phyloP scores from a whole-genome alignment of 1,139 yeast genomes.

The Geotrichum histeridarum region DNA sequence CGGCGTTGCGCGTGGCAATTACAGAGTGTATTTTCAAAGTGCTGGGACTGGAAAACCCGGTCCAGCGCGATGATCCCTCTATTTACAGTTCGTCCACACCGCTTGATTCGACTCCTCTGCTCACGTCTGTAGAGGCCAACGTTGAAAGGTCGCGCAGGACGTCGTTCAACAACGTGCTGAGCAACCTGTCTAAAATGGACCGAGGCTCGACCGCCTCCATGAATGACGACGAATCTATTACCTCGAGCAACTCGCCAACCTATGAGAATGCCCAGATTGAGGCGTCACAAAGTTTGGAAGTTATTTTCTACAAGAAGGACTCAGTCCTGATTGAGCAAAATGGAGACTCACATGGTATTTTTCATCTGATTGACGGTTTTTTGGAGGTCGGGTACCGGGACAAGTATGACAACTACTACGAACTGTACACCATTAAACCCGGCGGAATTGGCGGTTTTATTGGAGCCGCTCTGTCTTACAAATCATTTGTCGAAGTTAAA shows the following conservation, averaged over 20 bases:
- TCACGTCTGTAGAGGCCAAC: constrained; percentile 14
- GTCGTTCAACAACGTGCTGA: constrained; percentile 17
- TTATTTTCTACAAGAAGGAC: constrained; percentile 52
- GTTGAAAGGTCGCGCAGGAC: constrained; percentile 6
- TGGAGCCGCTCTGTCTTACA: constrained; percentile 72
- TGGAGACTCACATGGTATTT: constrained; percentile 65
- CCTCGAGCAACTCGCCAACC: constrained; percentile 18
- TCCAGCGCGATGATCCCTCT: constrained; percentile 4
- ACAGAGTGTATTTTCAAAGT: constrained; percentile 69
- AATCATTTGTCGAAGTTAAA: constrained; percentile 66
- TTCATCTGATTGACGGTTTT: constrained; percentile 71
- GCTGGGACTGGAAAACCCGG: constrained; percentile 58
- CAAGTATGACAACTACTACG: constrained; percentile 37
- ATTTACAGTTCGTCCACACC: constrained; percentile 8
- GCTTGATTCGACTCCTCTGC: constrained; percentile 10
- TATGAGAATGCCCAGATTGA: constrained; percentile 54
- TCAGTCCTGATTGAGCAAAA: constrained; percentile 58
- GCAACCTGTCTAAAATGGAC: constrained; percentile 15
- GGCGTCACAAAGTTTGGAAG: constrained; percentile 57
- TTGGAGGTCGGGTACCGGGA: constrained; percentile 54
- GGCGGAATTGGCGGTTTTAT: constrained; percentile 90
- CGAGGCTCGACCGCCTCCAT: constrained; percentile 2
- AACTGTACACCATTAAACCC: constrained; percentile 55
- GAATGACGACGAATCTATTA: constrained; percentile 16
- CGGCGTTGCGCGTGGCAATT: constrained; percentile 61